These are phyloP conservation scores for Lophium mytilinum DNA, from an alignment of 495 filamentous ascomycete genomes.

Conservation along the genomic window DNA sequence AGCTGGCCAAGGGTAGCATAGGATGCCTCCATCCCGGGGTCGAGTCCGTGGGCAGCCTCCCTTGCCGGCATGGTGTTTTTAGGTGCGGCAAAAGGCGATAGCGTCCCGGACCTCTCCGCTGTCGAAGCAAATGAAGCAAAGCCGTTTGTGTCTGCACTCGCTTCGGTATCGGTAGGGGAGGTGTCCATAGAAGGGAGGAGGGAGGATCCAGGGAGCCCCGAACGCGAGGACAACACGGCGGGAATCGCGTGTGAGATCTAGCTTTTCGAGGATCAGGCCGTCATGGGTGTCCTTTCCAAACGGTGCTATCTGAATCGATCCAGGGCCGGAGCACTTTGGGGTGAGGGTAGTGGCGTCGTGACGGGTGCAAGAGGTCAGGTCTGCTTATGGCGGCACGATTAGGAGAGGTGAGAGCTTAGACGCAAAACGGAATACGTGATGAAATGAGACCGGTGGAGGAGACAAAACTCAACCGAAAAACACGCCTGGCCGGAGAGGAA, in stretches of 20 bases:
- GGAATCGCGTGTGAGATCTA: conserved; percentile 3
- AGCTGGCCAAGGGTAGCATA: conserved; percentile 51
- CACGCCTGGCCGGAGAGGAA: conserved; percentile 1
- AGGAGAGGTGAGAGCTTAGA: conserved; percentile 8
- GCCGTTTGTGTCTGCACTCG: background rate
- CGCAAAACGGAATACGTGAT: background rate
- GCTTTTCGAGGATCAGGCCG: background rate
- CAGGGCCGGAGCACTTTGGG: background rate
- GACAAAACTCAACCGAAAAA: background rate
- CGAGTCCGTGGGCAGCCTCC: background rate
- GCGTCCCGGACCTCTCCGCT: background rate
- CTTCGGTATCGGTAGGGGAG: background rate
- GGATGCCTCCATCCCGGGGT: conserved; percentile 3
- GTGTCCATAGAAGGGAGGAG: conserved; percentile 6
- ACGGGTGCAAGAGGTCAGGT: conserved; percentile 8
- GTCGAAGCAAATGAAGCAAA: background rate
- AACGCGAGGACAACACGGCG: conserved; percentile 22
- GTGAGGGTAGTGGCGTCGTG: conserved; percentile 1
- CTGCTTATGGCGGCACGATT: conserved; percentile 15
- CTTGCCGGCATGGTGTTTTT: background rate
- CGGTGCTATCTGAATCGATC: background rate
- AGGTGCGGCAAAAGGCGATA: background rate
- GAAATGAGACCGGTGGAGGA: conserved; percentile 2
- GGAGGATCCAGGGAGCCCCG: conserved; percentile 2
- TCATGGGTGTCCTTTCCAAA: conserved; percentile 1